Evolutionary conservation across 495 filamentous ascomycete species (phyloP), one percentile per base, ranked within the genome.

Genomic region (Xylaria bambusicola): DNA sequence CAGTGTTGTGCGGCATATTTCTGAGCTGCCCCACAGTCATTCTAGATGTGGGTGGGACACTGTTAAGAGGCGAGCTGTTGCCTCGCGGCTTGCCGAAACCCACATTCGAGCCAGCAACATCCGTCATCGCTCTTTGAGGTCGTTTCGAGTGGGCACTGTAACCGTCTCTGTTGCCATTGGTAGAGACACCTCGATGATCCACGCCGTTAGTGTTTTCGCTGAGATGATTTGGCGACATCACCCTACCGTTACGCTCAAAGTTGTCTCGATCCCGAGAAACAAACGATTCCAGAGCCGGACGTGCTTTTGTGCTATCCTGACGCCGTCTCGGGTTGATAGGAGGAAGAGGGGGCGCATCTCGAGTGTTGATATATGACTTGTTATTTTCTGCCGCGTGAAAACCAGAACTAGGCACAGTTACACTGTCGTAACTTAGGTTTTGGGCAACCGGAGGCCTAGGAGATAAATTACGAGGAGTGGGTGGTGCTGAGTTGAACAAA

Each of bases 301-400:
- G 77, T 0, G 80, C 75, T 7, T 79, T 80, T 0, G 82, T 82
- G 46, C 75, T 78, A 29, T 87, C 84, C 18, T 85, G 82, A 44
- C 73, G 74, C 23, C 87, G 81, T 18, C 84, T 82, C 6, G 88
- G 88, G 69, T 90, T 88, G 75, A 89, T 88, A 2, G 86, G 85
- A 26, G 88, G 88, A 3, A 89, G 63, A 2, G 87, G 85, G 6
- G 86, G 87, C 0, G 78, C 76, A 2, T 53, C 79, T 74, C 60
- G 78, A 63, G 66, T 63, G 21, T 70, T 71, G 57, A 63, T 69
- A 6, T 71, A 64, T 26, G 62, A 65, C 23, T 56, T 61, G 21
- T 62, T 65, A 15, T 58, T 54, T 20, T 60, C 57, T 0, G 61
- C 66, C 31, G 68, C 69, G 23, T 71, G 64, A n/a, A 66, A 41